A percentile compares a stretch with the other conserved stretches of the same genome.
phyloP scores from a whole-genome alignment of 805 yeast genomes.

The Blastobotrys muscicola region DNA sequence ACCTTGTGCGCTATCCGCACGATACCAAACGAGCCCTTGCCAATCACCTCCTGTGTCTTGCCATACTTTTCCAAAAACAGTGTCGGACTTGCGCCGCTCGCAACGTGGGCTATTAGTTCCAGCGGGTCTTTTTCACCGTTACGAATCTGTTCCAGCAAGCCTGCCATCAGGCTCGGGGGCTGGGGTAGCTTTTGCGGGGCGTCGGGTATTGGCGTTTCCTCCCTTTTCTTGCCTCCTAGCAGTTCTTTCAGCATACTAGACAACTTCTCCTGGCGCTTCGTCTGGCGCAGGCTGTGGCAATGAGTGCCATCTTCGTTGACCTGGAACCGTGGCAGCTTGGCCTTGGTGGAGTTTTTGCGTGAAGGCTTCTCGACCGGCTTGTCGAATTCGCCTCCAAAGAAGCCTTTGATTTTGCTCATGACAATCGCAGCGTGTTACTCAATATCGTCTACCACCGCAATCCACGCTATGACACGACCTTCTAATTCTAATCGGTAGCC shows the following conservation, averaged over 20 bases:
- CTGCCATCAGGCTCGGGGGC: slow-evolving; percentile 18
- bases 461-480: background rate
- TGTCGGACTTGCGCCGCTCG: slow-evolving; percentile 22
- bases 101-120: slow-evolving; percentile 4
- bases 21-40: slow-evolving; percentile 90
- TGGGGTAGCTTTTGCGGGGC: background rate
- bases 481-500: too few relatives aligned
- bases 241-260: slow-evolving; percentile 26
- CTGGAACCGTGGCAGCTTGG: slow-evolving; percentile 16
- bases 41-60: slow-evolving; percentile 87
- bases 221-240: slow-evolving; percentile 11
- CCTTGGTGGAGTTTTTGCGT: too few relatives aligned
- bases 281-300: slow-evolving; percentile 66
- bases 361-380: too few relatives aligned
- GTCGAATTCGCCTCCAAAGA: background rate
- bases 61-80: slow-evolving; percentile 87
- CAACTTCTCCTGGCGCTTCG: slow-evolving; percentile 39
- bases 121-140: slow-evolving; percentile 10
- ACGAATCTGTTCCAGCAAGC: slow-evolving; percentile 12
- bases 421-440: too few relatives aligned
- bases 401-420: slow-evolving; percentile 2
- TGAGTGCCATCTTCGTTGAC: slow-evolving; percentile 51
- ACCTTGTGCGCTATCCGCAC: slow-evolving; percentile 74
- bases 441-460: background rate
- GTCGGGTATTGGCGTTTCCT: too few relatives aligned